Evolutionary conservation across 1,284 basidiomycete genomes (phyloP).

Genomic region (Tylopilus sp.): DNA sequence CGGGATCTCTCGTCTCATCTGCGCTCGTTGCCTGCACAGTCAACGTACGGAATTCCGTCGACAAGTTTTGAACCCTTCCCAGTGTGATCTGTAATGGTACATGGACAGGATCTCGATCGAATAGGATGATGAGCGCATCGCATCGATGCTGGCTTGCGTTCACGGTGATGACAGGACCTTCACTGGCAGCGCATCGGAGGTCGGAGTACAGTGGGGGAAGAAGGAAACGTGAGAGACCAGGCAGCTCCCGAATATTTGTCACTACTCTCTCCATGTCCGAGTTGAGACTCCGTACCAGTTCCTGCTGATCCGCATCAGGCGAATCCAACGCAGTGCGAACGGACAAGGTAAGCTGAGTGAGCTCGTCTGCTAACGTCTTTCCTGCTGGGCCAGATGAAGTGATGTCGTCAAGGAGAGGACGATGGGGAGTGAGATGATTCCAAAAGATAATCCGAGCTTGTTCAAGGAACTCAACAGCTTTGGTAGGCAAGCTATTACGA

Average conservation of each 20-base stretch:
- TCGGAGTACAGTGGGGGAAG: not conserved
- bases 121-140: too few relatives aligned
- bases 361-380: not conserved
- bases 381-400: not conserved
- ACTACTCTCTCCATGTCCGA: not conserved
- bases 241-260: not conserved
- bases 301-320: not conserved
- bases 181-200: not conserved
- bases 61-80: not conserved
- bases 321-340: not conserved
- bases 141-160: too few relatives aligned
- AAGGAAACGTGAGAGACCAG: not conserved
- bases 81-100: too few relatives aligned
- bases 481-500: not conserved
- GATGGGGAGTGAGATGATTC: not conserved
- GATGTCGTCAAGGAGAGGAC: not conserved
- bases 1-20: not conserved
- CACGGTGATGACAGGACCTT: too few relatives aligned
- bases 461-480: not conserved
- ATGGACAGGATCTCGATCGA: not conserved
- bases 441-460: not conserved
- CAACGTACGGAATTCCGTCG: not conserved
- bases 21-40: not conserved
- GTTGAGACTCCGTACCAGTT: not conserved
- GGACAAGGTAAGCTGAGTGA: not conserved